phyloP scores from a whole-genome alignment of 2,329 filamentous ascomycete species.

The Beauveria rudraprayagi region DNA sequence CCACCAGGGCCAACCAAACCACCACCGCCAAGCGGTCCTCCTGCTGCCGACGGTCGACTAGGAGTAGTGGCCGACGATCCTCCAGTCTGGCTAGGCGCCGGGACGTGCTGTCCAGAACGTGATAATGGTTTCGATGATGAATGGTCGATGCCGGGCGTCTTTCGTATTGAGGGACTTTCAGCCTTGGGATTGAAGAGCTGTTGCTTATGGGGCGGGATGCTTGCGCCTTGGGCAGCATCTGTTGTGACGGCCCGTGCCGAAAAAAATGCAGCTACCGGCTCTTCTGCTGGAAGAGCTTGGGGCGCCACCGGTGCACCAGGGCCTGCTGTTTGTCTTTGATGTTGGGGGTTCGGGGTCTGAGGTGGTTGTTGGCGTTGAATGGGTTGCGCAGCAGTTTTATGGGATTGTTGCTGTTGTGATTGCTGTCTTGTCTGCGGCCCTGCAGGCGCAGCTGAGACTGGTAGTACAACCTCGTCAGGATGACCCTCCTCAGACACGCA shows the following conservation, averaged over 20 bases:
- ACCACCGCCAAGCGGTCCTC: not conserved
- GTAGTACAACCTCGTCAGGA: conserved; percentile 59
- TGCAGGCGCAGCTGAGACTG: not conserved
- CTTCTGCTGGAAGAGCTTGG: not conserved
- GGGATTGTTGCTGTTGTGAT: not conserved
- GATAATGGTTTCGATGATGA: conserved; percentile 65
- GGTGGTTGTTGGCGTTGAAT: conserved; percentile 3
- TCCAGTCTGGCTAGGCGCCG: conserved; percentile 27
- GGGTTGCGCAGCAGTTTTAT: not conserved
- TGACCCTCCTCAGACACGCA: conserved; percentile 60
- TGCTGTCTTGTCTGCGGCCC: conserved; percentile 1
- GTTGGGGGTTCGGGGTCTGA: conserved; percentile 7
- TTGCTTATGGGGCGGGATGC: conserved; percentile 32
- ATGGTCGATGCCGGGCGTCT: conserved; percentile 83
- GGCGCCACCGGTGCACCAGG: not conserved
- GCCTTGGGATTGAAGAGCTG: conserved; percentile 64
- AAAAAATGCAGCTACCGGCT: conserved; percentile 11
- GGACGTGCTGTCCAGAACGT: conserved; percentile 45
- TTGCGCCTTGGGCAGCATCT: conserved; percentile 7
- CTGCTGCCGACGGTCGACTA: conserved; percentile 11
- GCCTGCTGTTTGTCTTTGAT: not conserved
- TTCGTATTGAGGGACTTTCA: conserved; percentile 78
- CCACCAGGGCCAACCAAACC: conserved; percentile 9
- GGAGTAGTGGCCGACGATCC: conserved; percentile 9
- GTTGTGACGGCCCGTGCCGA: conserved; percentile 8